These are phyloP conservation scores for Fraxinus nigra DNA, from an alignment of 305 asterid species.

Conservation along the genomic window DNA sequence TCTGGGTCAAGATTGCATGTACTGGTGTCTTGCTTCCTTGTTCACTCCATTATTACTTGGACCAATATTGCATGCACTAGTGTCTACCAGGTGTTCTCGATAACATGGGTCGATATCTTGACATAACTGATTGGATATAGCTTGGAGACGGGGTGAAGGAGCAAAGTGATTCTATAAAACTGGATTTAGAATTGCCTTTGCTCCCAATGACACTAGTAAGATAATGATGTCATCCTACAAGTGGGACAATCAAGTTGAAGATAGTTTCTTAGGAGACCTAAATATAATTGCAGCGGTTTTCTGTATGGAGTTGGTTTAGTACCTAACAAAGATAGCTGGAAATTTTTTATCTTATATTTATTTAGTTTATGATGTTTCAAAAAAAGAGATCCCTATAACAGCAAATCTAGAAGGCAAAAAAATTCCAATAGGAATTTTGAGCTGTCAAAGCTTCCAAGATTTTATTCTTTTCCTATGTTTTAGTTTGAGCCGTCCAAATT, in stretches of 20 bases:
- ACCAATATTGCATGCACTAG: slow-evolving; percentile 99
- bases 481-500: background rate
- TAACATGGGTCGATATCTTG: slow-evolving; percentile 62
- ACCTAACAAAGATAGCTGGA: background rate
- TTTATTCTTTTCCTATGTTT: background rate
- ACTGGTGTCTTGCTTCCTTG: slow-evolving; percentile 62
- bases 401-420: background rate
- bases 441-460: background rate
- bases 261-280: background rate
- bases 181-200: background rate
- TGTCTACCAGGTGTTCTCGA: slow-evolving; percentile 56
- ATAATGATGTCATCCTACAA: background rate
- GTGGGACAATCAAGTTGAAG: background rate
- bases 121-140: slow-evolving; percentile 51
- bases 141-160: slow-evolving; percentile 36
- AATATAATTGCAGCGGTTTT: background rate
- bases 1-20: slow-evolving; percentile 99
- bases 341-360: background rate
- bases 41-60: slow-evolving; percentile 26
- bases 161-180: background rate
- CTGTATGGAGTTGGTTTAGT: background rate
- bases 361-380: background rate
- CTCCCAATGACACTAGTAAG: background rate
- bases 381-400: background rate
- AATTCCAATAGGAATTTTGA: background rate